Base-by-base conservation (phyloP, 495 filamentous ascomycete species). In the Penicillium psychrofluorescens region DNA sequence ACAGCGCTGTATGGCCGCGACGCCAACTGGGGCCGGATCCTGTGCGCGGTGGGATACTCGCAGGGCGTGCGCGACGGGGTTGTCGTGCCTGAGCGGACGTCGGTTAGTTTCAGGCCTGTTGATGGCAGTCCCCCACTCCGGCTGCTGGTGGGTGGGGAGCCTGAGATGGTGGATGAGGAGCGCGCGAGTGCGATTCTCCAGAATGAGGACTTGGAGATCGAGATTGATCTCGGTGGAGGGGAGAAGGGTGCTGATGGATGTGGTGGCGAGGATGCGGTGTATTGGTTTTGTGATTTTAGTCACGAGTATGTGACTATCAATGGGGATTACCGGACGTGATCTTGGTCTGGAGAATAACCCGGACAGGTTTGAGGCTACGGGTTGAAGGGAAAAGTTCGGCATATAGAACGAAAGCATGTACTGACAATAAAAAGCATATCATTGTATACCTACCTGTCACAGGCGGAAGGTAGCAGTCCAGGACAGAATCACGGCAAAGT, bases 241-340 rank as follows among this genome's bases (percentile, higher is more conserved):
- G 64, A 64, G 49, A 57, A 63, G 49, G 71, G 64, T 9, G 56
- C 49, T 49, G 51, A 46, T 58, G 57, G 57, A 2, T 53, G 57
- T 33, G 74, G 63, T 44, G 85, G 86, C 22, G 80, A 89, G 59
- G 81, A 90, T 63, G 87, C 85, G 8, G 80, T 81, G 8, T 90
- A 89, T 64, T 97, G 88, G 85, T 95, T 91, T 50, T 97, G 92
- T 63, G 92, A 97, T 70, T 94, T 95, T 66, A 95, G 89, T 66
- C 92, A 96, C 63, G 92, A 97, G 69, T 98, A 92, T 71, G 88
- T 84, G 34, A 94, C 88, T 31, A 95, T 94, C 57, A 94, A 95
- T 63, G 88, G 85, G 37, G 88, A 95, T 63, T 95, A 95, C 68
- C 70, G 88, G 50, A 92, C 88, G 44, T 91, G 51, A 65, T 22